Conservation (phyloP, 176 grass and related monocot species). For the Oryza rufipogon region DNA sequence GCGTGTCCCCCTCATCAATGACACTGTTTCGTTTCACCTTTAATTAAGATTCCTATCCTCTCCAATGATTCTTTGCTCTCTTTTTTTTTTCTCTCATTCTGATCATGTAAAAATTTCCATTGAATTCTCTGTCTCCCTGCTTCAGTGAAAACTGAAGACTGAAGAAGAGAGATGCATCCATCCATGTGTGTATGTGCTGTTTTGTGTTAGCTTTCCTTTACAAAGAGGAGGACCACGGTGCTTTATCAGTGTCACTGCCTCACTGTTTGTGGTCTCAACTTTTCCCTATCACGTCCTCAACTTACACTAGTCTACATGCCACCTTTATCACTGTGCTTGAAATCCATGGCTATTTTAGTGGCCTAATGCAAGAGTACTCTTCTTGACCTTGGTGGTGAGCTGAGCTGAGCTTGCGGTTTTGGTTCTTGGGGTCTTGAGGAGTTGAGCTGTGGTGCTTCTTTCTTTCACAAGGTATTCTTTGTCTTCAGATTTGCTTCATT, state of each 20-base stretch:
- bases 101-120: constrained; percentile 1
- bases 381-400: background rate
- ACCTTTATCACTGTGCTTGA: constrained; percentile 28
- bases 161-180: background rate
- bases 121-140: constrained; percentile 21
- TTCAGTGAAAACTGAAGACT: background rate
- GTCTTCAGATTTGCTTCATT: background rate
- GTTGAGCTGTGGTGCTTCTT: background rate
- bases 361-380: background rate
- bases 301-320: constrained; percentile 27
- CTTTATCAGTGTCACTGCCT: constrained; percentile 25
- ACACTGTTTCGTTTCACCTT: constrained; percentile 30
- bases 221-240: constrained; percentile 50
- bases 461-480: constrained; percentile 27
- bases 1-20: constrained; percentile 20
- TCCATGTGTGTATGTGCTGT: background rate
- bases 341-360: constrained; percentile 28
- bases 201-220: constrained; percentile 8
- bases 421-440: background rate
- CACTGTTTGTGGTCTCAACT: constrained; percentile 20
- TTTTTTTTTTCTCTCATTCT: background rate
- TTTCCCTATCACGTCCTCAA: constrained; percentile 14
- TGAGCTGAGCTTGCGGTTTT: background rate
- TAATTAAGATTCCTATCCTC: constrained; percentile 39
- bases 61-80: background rate